Base-by-base conservation (phyloP, 2,329 filamentous ascomycete genomes). In the Ceratocystis eucalypticola region DNA sequence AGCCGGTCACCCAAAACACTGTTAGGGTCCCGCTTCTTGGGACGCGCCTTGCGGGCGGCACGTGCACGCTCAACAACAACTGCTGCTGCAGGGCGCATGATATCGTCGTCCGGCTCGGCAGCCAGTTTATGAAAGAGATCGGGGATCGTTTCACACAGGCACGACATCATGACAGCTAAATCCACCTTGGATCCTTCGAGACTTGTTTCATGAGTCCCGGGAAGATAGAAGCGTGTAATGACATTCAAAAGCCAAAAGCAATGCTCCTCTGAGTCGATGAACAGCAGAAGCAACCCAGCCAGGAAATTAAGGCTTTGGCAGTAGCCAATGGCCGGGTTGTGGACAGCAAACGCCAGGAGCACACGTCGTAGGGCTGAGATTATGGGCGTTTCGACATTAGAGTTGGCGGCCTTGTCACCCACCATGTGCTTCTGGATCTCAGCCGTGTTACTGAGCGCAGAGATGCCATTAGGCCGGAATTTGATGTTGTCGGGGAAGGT, bases 271-370 rank as follows among this genome's bases (percentile, higher is more conserved):
- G 88, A 86, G 68, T 83, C 84, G 72, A 96, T 86, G 74, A 97
- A 96, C 2, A 97, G 81, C 1, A 97, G 84, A 1, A 97, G 80
- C 64, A 97, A 82, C 3, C 92, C 93, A 3, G 93, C 91, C 63
- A 97, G 83, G 75, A 97, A 97, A 75, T 97, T 97, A 37, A 97
- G 83, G 22, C 89, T 95, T 74, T 97, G 93, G 73, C 93, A 97
- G 75, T 97, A 97, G 15, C 93, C 93, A 70, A 96, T 95, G 65
- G 84, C 84, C 0, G 93, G 91, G 71, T 95, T 95, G 77, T 96
- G 90, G 53, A 96, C 82, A 1, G 93, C 87, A 74, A 96, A 97
- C 10, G 92, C 91, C 72, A 90, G 88, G 30, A 97, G 79, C 0
- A 97, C 91, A 50, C 91, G 85, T 37, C 93, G 88, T 6, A 97